These are phyloP conservation scores for Trichoderma simmonsii DNA, from an alignment of 2,329 filamentous ascomycete genomes.

Conservation along the genomic window DNA sequence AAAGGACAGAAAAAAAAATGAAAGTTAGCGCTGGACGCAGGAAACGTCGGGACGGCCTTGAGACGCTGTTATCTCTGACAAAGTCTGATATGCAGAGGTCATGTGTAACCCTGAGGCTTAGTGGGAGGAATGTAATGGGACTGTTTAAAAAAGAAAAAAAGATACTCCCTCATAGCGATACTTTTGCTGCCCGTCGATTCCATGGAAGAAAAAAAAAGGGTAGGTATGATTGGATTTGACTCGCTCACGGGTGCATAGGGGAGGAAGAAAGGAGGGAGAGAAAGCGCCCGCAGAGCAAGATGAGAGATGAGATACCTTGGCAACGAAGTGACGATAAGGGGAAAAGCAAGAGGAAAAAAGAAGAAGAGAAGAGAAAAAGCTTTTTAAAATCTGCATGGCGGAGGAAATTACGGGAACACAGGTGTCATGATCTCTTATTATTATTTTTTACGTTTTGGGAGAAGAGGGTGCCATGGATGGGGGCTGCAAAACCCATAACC, in stretches of 20 bases:
- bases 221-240: neutral
- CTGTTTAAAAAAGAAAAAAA: conserved; percentile 1
- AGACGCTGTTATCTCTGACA: neutral
- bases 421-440: neutral
- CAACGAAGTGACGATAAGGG: neutral
- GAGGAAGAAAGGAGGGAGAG: neutral
- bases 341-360: neutral
- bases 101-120: neutral
- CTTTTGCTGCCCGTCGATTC: neutral
- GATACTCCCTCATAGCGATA: neutral
- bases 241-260: neutral
- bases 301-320: conserved; percentile 16
- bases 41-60: neutral
- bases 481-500: conserved; percentile 1
- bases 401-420: neutral
- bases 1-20: neutral
- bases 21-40: conserved; percentile 14
- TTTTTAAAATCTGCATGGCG: neutral
- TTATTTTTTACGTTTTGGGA: neutral
- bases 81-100: neutral
- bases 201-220: neutral
- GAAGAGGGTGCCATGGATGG: neutral
- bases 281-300: neutral
- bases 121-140: conserved; percentile 3
- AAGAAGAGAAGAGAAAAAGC: neutral